Percentiles rank a stretch among this genome's conserved stretches.
These are phyloP conservation scores for Leucosporidium creatinivorum DNA, from an alignment of 768 basidiomycete genomes.

Conservation along the genomic window DNA sequence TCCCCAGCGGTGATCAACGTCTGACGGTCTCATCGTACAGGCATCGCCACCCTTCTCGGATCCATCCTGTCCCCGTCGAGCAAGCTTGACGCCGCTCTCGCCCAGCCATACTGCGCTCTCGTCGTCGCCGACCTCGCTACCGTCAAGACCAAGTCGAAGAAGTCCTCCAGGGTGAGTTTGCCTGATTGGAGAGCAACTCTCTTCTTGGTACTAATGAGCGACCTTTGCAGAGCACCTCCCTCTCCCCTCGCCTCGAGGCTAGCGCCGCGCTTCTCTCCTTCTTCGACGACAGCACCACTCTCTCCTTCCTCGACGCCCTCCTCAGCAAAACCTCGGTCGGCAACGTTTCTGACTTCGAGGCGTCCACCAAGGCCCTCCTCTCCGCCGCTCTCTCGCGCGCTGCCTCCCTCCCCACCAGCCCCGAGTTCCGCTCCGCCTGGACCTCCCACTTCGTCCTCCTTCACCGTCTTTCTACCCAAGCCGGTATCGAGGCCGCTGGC, in stretches of 20 bases:
- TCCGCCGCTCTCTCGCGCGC: conserved; percentile 3
- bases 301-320: conserved; percentile 7
- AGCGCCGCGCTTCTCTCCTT: conserved; percentile 17
- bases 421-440: conserved; percentile 14
- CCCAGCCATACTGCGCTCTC: conserved; percentile 3
- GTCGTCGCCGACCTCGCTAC: conserved; percentile 3
- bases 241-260: conserved; percentile 9
- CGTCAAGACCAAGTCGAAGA: neutral
- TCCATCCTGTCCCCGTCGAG: neutral
- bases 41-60: neutral
- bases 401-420: neutral
- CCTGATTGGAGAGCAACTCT: rapidly evolving
- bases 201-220: too few relatives aligned
- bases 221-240: neutral
- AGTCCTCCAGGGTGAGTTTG: neutral
- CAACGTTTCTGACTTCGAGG: neutral
- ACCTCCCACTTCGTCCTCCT: conserved; percentile 11
- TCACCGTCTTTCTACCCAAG: conserved; percentile 7
- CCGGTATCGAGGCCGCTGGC: neutral
- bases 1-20: too few relatives aligned
- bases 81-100: neutral
- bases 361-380: conserved; percentile 1
- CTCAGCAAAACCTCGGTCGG: neutral
- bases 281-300: conserved; percentile 9
- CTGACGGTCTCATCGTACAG: neutral